phyloP scores from a whole-genome alignment of 345 rosid genomes.

The Bruguiera gymnorhiza region DNA sequence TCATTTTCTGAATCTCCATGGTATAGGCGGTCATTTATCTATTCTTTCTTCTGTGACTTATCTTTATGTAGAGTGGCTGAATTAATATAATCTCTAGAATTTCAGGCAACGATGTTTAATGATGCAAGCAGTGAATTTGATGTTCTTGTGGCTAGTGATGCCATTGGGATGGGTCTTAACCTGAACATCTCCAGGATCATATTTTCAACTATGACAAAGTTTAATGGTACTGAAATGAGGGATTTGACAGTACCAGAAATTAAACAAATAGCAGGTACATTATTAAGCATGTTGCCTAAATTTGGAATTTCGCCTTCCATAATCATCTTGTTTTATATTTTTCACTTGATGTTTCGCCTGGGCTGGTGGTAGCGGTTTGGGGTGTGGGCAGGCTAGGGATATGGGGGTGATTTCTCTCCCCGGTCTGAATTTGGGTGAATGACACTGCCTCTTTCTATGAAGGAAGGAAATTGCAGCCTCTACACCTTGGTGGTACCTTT shows the following conservation, averaged over 20 bases:
- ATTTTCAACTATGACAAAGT: conserved; percentile 73
- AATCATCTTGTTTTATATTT: background rate
- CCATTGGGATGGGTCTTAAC: conserved; percentile 97
- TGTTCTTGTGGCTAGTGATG: conserved; percentile 98
- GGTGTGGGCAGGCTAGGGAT: too few species aligned
- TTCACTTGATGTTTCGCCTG: background rate
- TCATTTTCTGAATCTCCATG: background rate
- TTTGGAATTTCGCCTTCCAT: background rate
- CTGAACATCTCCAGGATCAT: conserved; percentile 85
- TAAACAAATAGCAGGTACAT: conserved; percentile 89
- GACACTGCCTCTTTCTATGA: background rate
- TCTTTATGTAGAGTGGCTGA: conserved; percentile 14
- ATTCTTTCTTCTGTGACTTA: background rate
- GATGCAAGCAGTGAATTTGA: conserved; percentile 78
- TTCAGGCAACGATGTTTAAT: conserved; percentile 90
- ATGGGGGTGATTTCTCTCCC: background rate
- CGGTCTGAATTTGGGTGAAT: background rate
- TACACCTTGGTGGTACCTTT: too few species aligned
- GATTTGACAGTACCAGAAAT: conserved; percentile 74
- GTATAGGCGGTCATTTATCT: background rate
- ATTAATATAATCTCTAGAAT: conserved; percentile 31
- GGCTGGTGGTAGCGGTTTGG: background rate
- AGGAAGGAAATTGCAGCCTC: background rate
- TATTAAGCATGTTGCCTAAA: background rate
- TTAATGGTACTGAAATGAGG: conserved; percentile 66